Evolutionary conservation across 75 land plant species (phyloP).

Genomic region (Picea glauca): DNA sequence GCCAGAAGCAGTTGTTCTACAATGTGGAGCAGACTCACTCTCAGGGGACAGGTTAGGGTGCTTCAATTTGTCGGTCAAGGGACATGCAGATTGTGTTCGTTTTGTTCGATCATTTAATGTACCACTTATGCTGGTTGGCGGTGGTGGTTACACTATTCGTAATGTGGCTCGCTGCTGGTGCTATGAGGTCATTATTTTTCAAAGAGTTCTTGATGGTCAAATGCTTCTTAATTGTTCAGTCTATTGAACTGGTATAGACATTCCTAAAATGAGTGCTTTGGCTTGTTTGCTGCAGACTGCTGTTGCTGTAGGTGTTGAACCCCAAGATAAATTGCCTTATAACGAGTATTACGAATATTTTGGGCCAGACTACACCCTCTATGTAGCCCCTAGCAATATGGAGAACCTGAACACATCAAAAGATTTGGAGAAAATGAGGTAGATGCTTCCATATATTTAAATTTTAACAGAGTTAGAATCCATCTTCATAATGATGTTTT

Average conservation of each 20-base stretch:
- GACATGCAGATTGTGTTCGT: conserved; percentile 34
- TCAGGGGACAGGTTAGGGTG: conserved; percentile 40
- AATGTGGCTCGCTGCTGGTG: conserved; percentile 47
- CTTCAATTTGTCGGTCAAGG: conserved; percentile 40
- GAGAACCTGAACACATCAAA: conserved; percentile 41
- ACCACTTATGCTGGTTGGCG: conserved; percentile 33
- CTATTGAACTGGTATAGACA: too few relatives aligned
- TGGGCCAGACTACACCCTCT: conserved; percentile 67
- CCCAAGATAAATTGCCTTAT: conserved; percentile 58
- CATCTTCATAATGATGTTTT: neutral
- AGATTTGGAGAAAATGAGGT: conserved; percentile 56
- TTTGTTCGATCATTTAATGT: conserved; percentile 35
- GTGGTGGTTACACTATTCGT: conserved; percentile 43
- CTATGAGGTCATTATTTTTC: conserved; percentile 15
- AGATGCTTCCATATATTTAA: neutral
- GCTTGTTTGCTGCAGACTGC: conserved; percentile 48
- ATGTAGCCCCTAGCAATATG: conserved; percentile 50
- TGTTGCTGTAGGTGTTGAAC: conserved; percentile 66
- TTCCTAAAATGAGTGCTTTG: neutral
- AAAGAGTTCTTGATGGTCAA: too few relatives aligned
- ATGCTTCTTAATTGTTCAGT: too few relatives aligned
- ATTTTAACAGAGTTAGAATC: neutral
- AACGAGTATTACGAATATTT: conserved; percentile 70
- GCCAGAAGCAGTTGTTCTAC: conserved; percentile 37
- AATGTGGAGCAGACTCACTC: conserved; percentile 45